Conservation (phyloP, 768 basidiomycete species). For the Phanerodontia chrysosporium region DNA sequence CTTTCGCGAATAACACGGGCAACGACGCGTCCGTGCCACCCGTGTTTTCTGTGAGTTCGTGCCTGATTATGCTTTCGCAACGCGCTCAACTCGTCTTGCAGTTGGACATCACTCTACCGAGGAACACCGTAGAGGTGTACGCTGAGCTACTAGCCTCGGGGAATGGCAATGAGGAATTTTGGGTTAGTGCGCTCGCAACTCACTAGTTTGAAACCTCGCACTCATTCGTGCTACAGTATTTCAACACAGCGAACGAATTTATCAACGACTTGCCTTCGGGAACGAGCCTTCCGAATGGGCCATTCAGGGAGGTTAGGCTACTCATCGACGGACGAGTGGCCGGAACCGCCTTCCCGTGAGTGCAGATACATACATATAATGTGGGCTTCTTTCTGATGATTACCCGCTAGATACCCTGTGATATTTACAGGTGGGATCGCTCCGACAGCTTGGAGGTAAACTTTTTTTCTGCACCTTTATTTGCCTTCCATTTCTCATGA, state of each 20-base stretch:
- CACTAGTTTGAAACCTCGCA: not conserved
- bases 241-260: slow-evolving; percentile 61
- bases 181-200: slow-evolving; percentile 43
- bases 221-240: slow-evolving; percentile 43
- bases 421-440: slow-evolving; percentile 76
- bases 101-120: slow-evolving; percentile 67
- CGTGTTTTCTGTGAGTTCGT: slow-evolving; percentile 51
- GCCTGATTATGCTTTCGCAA: not conserved
- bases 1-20: slow-evolving; percentile 57
- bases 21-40: slow-evolving; percentile 76
- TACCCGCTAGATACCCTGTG: slow-evolving; percentile 20
- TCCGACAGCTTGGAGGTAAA: slow-evolving; percentile 69
- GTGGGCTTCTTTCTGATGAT: not conserved
- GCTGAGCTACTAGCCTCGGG: slow-evolving; percentile 72
- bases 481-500: not conserved
- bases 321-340: slow-evolving; percentile 54
- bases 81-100: slow-evolving; percentile 22
- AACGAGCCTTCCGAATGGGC: slow-evolving; percentile 46
- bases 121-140: slow-evolving; percentile 60
- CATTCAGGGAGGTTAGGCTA: slow-evolving; percentile 60
- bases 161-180: slow-evolving; percentile 68
- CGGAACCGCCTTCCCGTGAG: slow-evolving; percentile 54
- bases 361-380: too few species aligned
- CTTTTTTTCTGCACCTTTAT: slow-evolving; percentile 1
- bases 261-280: slow-evolving; percentile 48